Evolutionary conservation across 345 rosid species (phyloP).

Genomic region (Rhodamnia rubescens): DNA sequence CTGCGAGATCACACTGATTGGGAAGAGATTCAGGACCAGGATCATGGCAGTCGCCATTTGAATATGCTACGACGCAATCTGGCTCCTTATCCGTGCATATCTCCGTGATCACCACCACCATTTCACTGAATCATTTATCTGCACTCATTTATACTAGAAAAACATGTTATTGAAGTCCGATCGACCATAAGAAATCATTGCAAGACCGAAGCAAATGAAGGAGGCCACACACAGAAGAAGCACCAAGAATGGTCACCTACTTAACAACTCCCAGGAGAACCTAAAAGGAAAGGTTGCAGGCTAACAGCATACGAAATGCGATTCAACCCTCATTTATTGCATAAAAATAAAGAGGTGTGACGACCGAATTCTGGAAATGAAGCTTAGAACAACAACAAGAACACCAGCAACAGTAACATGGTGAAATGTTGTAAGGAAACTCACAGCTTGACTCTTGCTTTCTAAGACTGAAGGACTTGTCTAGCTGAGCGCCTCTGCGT

Average conservation of each 20-base stretch:
- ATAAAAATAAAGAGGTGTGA: background rate
- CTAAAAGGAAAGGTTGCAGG: background rate
- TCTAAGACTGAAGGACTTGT: background rate
- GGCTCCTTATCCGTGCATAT: constrained; percentile 81
- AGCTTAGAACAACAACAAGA: background rate
- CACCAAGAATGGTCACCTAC: background rate
- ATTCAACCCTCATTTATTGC: background rate
- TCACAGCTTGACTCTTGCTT: background rate
- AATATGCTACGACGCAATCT: constrained; percentile 40
- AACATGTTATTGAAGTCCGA: background rate
- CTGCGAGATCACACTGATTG: constrained; percentile 22
- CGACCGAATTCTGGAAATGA: background rate
- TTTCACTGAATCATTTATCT: background rate
- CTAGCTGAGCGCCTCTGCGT: background rate
- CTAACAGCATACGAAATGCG: background rate
- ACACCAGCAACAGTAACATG: background rate
- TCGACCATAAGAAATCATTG: background rate
- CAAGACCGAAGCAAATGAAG: background rate
- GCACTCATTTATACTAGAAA: background rate
- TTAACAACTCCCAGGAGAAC: background rate
- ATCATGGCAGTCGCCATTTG: constrained; percentile 33
- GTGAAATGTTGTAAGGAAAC: background rate
- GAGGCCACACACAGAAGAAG: background rate
- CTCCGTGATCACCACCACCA: constrained; percentile 50
- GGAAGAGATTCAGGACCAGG: constrained; percentile 29